phyloP scores from a whole-genome alignment of 129 eudicot genomes.

The Escallonia herrerae region DNA sequence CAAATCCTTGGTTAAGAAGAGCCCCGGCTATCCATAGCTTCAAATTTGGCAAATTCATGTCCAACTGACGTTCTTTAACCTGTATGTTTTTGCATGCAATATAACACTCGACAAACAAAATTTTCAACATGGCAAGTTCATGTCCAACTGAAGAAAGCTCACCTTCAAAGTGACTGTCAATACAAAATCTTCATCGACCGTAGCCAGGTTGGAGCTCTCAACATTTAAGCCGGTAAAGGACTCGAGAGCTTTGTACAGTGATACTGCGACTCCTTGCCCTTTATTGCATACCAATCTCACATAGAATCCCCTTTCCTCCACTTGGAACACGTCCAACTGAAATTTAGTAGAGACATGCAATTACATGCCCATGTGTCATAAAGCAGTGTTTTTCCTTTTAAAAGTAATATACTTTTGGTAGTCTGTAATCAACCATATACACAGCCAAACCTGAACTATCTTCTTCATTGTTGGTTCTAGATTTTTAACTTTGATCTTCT shows the following conservation, averaged over 20 bases:
- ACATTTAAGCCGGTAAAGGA: constrained; percentile 50
- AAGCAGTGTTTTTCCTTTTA: not conserved
- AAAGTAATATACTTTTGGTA: not conserved
- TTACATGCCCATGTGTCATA: not conserved
- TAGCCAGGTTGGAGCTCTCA: constrained; percentile 50
- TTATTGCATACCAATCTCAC: constrained; percentile 49
- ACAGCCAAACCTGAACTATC: constrained; percentile 39
- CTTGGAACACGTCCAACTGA: constrained; percentile 67
- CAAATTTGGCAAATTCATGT: constrained; percentile 41
- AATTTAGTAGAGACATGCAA: too few relatives aligned
- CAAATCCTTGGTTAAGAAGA: constrained; percentile 71
- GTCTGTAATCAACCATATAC: not conserved
- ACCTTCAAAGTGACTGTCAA: constrained; percentile 61
- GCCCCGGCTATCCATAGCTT: constrained; percentile 69
- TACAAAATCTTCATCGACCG: constrained; percentile 40
- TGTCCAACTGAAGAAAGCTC: constrained; percentile 5
- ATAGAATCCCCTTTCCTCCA: constrained; percentile 61
- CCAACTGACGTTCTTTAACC: constrained; percentile 37
- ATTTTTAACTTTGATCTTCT: constrained; percentile 10
- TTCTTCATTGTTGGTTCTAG: constrained; percentile 21
- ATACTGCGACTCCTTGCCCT: constrained; percentile 58
- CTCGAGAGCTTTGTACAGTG: constrained; percentile 55
- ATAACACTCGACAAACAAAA: not conserved
- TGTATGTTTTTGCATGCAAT: constrained; percentile 2
- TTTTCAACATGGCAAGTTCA: not conserved